phyloP scores from a whole-genome alignment of 306 rosid species.

The Oxytropis ochrocephala region DNA sequence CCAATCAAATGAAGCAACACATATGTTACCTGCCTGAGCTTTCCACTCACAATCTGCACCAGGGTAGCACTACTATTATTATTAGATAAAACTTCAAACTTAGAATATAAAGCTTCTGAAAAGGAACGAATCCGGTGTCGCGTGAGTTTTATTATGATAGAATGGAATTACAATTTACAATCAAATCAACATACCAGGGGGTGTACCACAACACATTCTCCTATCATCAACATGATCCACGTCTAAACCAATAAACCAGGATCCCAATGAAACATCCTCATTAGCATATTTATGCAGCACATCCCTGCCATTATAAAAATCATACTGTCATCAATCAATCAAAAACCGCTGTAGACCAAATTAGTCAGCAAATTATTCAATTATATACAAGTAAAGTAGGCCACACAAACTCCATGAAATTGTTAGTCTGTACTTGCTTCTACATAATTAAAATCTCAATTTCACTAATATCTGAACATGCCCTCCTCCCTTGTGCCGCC shows the following conservation, averaged over 20 bases:
- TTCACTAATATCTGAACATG: not conserved
- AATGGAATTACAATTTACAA: not conserved
- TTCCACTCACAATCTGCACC: slow-evolving; percentile 78
- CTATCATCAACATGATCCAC: slow-evolving; percentile 77
- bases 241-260: slow-evolving; percentile 92
- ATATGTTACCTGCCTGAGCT: slow-evolving; percentile 54
- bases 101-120: not conserved
- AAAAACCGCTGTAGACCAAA: not conserved
- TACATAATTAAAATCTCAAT: not conserved
- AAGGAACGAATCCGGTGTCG: not conserved
- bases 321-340: not conserved
- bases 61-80: not conserved
- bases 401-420: not conserved
- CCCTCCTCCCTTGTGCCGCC: not conserved
- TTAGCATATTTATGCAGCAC: slow-evolving; percentile 84
- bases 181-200: slow-evolving; percentile 50
- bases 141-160: not conserved
- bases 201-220: slow-evolving; percentile 84
- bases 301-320: slow-evolving; percentile 37
- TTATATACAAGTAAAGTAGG: not conserved
- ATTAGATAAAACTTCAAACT: not conserved
- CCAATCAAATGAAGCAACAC: slow-evolving; percentile 91
- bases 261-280: slow-evolving; percentile 88
- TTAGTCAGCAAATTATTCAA: not conserved
- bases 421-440: not conserved